Conservation (phyloP, 164 flowering plant genomes). For the Paratinospora sagittata region DNA sequence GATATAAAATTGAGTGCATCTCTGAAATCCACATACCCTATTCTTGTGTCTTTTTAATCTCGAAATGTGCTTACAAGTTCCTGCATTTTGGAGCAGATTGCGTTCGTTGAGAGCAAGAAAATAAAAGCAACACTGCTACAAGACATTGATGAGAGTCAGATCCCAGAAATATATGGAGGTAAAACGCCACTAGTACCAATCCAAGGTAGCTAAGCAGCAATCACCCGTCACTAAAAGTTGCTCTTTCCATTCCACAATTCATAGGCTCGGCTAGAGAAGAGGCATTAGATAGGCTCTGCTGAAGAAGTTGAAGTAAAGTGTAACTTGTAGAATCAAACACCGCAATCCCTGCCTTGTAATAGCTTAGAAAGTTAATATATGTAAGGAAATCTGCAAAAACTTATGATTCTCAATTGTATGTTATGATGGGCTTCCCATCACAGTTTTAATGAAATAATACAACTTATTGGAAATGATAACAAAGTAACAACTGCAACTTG, state of each 20-base stretch:
- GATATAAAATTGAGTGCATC: too few species aligned
- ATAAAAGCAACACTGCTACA: conserved; percentile 41
- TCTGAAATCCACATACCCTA: background rate
- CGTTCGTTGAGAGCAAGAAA: conserved; percentile 62
- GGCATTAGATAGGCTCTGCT: too few species aligned
- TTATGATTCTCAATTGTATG: too few species aligned
- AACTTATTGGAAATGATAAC: too few species aligned
- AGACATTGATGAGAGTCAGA: conserved; percentile 69
- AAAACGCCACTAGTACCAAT: conserved; percentile 57
- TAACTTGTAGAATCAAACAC: background rate
- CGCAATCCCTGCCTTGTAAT: background rate
- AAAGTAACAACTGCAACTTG: too few species aligned
- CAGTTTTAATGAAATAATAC: too few species aligned
- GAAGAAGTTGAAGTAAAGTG: background rate
- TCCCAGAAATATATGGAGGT: conserved; percentile 71
- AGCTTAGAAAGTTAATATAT: background rate
- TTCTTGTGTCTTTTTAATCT: background rate
- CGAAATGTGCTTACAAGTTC: background rate
- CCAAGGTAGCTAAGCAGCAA: conserved; percentile 4
- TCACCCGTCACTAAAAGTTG: background rate
- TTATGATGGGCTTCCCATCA: too few species aligned
- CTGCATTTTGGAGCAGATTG: conserved; percentile 38
- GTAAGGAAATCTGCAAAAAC: too few species aligned
- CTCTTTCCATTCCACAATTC: background rate
- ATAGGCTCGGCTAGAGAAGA: background rate